Evolutionary conservation across 345 rosid species (phyloP).

Genomic region (Populus davidiana): DNA sequence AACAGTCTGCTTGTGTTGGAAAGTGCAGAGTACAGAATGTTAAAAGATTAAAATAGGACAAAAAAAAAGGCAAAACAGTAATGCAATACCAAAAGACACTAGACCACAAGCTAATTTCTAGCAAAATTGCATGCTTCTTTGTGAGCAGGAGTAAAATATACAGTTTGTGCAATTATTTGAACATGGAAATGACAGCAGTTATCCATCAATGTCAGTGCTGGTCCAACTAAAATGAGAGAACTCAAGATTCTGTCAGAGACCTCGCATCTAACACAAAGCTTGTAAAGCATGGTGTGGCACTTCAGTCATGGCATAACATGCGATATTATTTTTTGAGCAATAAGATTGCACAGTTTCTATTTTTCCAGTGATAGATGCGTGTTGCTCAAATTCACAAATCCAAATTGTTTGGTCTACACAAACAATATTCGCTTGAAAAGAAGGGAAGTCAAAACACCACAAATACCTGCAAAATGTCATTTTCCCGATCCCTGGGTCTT

Average conservation of each 20-base stretch:
- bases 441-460: not conserved
- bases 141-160: not conserved
- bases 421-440: not conserved
- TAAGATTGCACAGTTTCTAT: not conserved
- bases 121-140: not conserved
- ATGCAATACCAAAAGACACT: not conserved
- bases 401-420: not conserved
- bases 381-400: not conserved
- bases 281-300: not conserved
- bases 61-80: not conserved
- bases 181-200: not conserved
- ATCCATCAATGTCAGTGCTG: not conserved
- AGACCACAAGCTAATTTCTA: not conserved
- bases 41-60: not conserved
- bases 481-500: conserved; percentile 89
- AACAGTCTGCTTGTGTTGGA: conserved; percentile 57
- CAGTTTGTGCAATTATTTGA: not conserved
- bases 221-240: not conserved
- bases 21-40: conserved; percentile 5
- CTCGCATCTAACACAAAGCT: not conserved
- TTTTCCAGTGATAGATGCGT: not conserved
- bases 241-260: not conserved
- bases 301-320: not conserved
- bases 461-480: conserved; percentile 69
- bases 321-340: not conserved